Conservation (phyloP, 129 eudicot species). For the Pseudognaphalium luteoalbum region DNA sequence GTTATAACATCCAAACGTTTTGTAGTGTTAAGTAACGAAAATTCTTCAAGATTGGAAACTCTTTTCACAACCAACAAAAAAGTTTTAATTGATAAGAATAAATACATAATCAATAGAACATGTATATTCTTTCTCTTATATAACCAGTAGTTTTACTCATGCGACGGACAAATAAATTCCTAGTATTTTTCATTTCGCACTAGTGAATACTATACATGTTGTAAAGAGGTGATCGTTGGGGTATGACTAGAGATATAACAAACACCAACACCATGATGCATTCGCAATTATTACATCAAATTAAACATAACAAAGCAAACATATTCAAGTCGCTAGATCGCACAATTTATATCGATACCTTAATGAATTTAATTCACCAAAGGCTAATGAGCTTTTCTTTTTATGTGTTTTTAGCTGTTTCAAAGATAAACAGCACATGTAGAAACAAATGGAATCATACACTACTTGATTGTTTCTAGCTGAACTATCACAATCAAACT, state of each 20-base stretch:
- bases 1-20: too few species aligned
- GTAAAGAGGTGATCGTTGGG: not conserved
- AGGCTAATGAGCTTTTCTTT: not conserved
- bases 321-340: not conserved
- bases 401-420: conserved; percentile 23
- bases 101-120: too few species aligned
- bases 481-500: conserved; percentile 24
- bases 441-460: conserved; percentile 11
- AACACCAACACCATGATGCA: not conserved
- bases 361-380: conserved; percentile 25
- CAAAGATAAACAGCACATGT: conserved; percentile 15
- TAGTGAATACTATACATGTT: too few species aligned
- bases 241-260: not conserved
- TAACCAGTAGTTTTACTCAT: too few species aligned
- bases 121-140: too few species aligned
- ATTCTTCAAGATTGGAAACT: too few species aligned
- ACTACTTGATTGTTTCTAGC: conserved; percentile 15
- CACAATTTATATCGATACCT: not conserved
- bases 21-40: too few species aligned
- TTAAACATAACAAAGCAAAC: not conserved
- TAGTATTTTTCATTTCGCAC: too few species aligned
- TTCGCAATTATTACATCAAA: too few species aligned
- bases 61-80: too few species aligned
- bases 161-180: too few species aligned
- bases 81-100: too few species aligned